Conservation (phyloP, 192 early-diverging fungal species). For the Coemansia sp. region DNA sequence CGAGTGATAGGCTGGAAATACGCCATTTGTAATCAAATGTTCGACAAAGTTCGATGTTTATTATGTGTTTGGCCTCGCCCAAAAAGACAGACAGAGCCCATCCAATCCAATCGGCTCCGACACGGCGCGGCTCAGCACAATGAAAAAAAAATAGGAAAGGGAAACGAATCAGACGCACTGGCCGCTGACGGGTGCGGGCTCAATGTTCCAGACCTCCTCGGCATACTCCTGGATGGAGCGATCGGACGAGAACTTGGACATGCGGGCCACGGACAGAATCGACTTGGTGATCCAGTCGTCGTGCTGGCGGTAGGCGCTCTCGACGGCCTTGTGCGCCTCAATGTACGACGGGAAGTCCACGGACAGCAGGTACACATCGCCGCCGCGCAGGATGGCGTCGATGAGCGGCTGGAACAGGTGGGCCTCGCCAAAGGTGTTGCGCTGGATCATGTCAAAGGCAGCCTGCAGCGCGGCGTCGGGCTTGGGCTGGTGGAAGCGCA, state of each 20-base stretch:
- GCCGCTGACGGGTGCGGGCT: conserved; percentile 52
- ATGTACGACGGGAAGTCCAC: conserved; percentile 84
- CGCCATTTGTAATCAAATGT: neutral
- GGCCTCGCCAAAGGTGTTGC: conserved; percentile 78
- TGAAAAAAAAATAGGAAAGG: neutral
- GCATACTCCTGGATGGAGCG: conserved; percentile 92
- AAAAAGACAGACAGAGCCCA: no score
- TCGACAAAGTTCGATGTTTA: neutral
- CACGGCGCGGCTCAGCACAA: no score
- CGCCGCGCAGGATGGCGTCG: conserved; percentile 75
- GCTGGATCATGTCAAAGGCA: conserved; percentile 79
- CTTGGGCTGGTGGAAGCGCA: conserved; percentile 75
- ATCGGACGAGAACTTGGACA: conserved; percentile 94
- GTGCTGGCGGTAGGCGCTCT: conserved; percentile 82
- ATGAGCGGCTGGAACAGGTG: conserved; percentile 76
- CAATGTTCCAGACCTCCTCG: conserved; percentile 85
- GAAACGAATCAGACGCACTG: neutral
- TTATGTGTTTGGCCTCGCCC: no score
- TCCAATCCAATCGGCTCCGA: no score
- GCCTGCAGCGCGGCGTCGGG: conserved; percentile 78
- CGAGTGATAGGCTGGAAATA: no score
- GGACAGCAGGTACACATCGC: conserved; percentile 67
- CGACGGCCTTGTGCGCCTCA: conserved; percentile 74
- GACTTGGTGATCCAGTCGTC: conserved; percentile 85
- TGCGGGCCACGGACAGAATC: conserved; percentile 85